Percentiles rank a stretch among this genome's conserved stretches.
phyloP scores from a whole-genome alignment of 345 rosid species.

The Aquilaria yunnanensis region DNA sequence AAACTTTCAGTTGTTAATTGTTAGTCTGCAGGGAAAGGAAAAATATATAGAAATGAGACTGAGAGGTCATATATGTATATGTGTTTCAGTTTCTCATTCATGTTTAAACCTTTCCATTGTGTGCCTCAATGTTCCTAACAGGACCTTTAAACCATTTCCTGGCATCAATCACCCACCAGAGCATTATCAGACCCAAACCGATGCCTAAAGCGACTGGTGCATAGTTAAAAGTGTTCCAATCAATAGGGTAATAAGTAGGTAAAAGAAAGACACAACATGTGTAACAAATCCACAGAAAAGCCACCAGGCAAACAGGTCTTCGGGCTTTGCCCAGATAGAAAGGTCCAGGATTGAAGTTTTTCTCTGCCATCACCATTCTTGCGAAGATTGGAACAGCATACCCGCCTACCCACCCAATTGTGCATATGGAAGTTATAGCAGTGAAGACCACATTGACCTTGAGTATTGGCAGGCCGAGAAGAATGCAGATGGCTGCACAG shows the following conservation, averaged over 20 bases:
- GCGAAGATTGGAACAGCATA: slow-evolving; percentile 57
- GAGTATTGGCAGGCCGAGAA: slow-evolving; percentile 52
- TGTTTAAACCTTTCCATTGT: slow-evolving; percentile 20
- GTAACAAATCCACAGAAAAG: slow-evolving; percentile 63
- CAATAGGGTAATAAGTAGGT: slow-evolving; percentile 45
- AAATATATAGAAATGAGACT: too few relatives aligned
- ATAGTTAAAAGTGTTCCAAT: slow-evolving; percentile 47
- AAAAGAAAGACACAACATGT: slow-evolving; percentile 54
- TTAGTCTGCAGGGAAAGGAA: too few relatives aligned
- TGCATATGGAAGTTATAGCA: slow-evolving; percentile 53
- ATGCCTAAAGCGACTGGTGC: slow-evolving; percentile 48
- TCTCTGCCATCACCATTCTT: slow-evolving; percentile 53
- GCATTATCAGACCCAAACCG: slow-evolving; percentile 36
- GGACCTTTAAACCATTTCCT: slow-evolving; percentile 64
- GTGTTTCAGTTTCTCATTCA: background rate
- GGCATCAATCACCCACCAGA: slow-evolving; percentile 55
- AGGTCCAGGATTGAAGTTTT: slow-evolving; percentile 51
- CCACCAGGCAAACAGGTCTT: slow-evolving; percentile 41
- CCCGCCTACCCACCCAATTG: slow-evolving; percentile 68
- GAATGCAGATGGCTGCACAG: slow-evolving; percentile 47
- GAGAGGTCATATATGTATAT: too few relatives aligned
- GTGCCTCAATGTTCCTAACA: slow-evolving; percentile 43
- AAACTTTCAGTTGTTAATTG: too few relatives aligned
- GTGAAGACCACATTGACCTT: slow-evolving; percentile 50
- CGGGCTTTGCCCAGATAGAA: slow-evolving; percentile 54